phyloP scores from a whole-genome alignment of 2,329 filamentous ascomycete genomes.

The Fusarium cyanostomum region DNA sequence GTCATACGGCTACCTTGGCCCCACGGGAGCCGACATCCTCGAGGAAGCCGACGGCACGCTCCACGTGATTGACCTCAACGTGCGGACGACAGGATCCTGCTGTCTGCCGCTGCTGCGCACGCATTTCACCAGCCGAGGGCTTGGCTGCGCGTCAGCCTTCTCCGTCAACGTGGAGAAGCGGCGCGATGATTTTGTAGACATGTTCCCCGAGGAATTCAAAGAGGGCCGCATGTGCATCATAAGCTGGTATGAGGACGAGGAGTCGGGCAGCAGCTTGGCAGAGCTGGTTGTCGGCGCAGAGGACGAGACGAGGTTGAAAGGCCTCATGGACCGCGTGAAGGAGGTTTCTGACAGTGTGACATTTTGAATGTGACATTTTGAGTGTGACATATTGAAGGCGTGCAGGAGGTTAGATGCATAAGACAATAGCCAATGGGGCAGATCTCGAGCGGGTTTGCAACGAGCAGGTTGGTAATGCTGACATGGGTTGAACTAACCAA shows the following conservation, averaged over 20 bases:
- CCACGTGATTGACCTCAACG: constrained; percentile 49
- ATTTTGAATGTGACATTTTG: constrained; percentile 33
- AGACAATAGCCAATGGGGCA: neutral
- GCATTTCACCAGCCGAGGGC: constrained; percentile 42
- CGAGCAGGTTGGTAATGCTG: neutral
- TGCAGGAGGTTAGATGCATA: neutral
- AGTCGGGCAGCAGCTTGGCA: constrained; percentile 40
- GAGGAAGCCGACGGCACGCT: constrained; percentile 37
- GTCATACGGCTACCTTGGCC: constrained; percentile 46
- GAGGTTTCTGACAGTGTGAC: constrained; percentile 43
- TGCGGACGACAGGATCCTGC: constrained; percentile 47
- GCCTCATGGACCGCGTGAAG: constrained; percentile 40
- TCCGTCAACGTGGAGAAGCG: constrained; percentile 36
- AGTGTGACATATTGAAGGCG: no score
- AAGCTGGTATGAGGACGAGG: constrained; percentile 47
- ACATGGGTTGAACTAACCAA: neutral
- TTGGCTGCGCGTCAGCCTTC: constrained; percentile 45
- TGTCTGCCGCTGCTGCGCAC: constrained; percentile 43
- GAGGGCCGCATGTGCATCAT: constrained; percentile 44
- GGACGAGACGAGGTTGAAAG: constrained; percentile 33
- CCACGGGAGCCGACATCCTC: constrained; percentile 47
- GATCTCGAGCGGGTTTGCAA: neutral
- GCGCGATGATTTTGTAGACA: constrained; percentile 41
- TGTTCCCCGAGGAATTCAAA: constrained; percentile 40
- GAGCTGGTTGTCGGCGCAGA: constrained; percentile 46